These are phyloP conservation scores for Limnanthes douglasii DNA, from an alignment of 345 rosid genomes.

Conservation along the genomic window DNA sequence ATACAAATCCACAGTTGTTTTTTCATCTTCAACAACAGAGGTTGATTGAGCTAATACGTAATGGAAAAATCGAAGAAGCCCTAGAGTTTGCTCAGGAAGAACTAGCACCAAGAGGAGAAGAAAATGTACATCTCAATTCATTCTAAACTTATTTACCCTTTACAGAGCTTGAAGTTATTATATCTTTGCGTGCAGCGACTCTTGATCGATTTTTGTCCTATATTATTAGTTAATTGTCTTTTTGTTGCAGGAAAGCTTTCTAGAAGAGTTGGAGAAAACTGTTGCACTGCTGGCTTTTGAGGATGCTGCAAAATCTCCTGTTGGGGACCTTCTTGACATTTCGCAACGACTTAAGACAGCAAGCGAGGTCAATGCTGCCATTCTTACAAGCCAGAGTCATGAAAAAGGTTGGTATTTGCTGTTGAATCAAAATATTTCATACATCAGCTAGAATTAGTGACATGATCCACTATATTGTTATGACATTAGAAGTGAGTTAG, in stretches of 20 bases:
- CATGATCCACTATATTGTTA: too few relatives aligned
- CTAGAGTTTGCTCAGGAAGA: conserved; percentile 98
- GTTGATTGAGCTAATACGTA: conserved; percentile 85
- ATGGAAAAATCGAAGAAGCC: conserved; percentile 87
- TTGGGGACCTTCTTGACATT: conserved; percentile 74
- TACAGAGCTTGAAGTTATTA: too few relatives aligned
- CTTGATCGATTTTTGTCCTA: too few relatives aligned
- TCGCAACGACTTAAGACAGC: conserved; percentile 94
- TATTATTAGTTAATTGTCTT: neutral
- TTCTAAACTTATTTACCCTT: too few relatives aligned
- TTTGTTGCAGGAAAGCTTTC: conserved; percentile 54
- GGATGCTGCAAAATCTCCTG: conserved; percentile 77
- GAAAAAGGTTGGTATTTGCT: conserved; percentile 53
- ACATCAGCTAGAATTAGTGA: neutral
- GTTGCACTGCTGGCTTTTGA: conserved; percentile 86
- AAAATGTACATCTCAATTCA: conserved; percentile 49
- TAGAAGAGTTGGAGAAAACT: conserved; percentile 93
- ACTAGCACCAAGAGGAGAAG: conserved; percentile 98
- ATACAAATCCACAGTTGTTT: conserved; percentile 88
- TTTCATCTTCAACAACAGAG: conserved; percentile 99
- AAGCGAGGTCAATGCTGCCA: conserved; percentile 95
- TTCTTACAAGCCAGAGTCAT: conserved; percentile 94
- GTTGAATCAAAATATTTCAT: too few relatives aligned
- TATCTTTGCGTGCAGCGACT: too few relatives aligned
- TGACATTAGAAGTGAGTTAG: too few relatives aligned